A percentile compares a stretch with the other conserved stretches of the same genome.
Evolutionary conservation across 306 rosid genomes (phyloP).

Genomic region (Dryas octopetala): DNA sequence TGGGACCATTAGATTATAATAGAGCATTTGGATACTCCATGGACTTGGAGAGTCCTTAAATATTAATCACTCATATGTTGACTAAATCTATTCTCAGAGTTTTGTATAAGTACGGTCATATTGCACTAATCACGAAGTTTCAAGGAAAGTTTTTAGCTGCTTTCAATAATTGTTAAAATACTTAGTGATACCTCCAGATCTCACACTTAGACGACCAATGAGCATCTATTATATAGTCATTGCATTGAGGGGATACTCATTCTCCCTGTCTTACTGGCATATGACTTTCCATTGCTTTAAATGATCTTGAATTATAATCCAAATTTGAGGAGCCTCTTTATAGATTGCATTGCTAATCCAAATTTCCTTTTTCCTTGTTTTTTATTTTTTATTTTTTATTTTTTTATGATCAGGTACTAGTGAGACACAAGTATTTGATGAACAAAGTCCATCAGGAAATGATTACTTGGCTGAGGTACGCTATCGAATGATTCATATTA

Average conservation of each 20-base stretch:
- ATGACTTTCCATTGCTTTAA: background rate
- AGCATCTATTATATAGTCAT: background rate
- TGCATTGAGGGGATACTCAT: background rate
- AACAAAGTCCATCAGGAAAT: slow-evolving; percentile 82
- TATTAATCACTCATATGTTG: background rate
- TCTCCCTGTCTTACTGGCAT: background rate
- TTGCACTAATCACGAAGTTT: background rate
- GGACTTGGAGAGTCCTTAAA: slow-evolving; percentile 5
- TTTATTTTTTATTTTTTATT: slow-evolving; percentile 11
- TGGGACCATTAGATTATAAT: background rate
- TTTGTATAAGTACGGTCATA: background rate
- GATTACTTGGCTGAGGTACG: slow-evolving; percentile 94
- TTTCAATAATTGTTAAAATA: background rate
- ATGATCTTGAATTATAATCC: background rate
- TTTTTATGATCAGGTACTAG: slow-evolving; percentile 57
- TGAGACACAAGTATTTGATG: slow-evolving; percentile 75
- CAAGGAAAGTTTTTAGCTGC: background rate
- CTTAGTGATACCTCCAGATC: background rate
- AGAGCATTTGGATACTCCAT: background rate
- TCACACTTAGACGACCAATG: background rate
- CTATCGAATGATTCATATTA: background rate
- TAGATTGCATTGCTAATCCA: background rate
- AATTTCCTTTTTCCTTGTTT: background rate
- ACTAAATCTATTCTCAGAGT: background rate
- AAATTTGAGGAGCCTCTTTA: background rate